Conservation (phyloP, 352 stramenopile species). For the Globisporangium iwayamae region DNA sequence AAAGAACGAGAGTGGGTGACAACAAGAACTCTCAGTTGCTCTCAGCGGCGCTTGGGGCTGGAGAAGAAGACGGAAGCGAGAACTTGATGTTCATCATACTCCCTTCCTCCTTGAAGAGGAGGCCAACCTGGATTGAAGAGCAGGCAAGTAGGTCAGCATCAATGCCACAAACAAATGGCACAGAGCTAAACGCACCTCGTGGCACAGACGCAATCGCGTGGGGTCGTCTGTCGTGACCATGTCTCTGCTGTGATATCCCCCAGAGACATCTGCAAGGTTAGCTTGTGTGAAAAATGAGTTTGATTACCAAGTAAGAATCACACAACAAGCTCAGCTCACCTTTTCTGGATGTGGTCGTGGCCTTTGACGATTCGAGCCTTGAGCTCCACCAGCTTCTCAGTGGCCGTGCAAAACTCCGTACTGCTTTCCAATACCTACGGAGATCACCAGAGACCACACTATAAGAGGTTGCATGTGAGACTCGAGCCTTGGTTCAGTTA, state of each 20-base stretch:
- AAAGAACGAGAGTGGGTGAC: neutral
- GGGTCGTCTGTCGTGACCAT: slow-evolving; percentile 4
- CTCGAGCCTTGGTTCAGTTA: neutral
- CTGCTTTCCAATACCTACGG: neutral
- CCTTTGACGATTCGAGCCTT: slow-evolving; percentile 2
- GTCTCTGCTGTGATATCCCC: slow-evolving; percentile 8
- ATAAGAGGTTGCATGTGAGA: neutral
- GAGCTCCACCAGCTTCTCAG: neutral
- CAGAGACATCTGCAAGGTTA: neutral
- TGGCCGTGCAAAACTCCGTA: neutral
- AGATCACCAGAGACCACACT: neutral
- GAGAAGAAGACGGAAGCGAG: neutral
- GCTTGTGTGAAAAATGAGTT: neutral
- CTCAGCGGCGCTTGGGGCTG: neutral
- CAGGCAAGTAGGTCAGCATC: too few species aligned
- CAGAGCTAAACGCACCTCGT: slow-evolving; percentile 8
- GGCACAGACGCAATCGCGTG: neutral
- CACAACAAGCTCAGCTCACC: neutral
- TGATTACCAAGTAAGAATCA: neutral
- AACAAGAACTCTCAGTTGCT: neutral
- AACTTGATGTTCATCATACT: slow-evolving; percentile 3
- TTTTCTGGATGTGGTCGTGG: slow-evolving; percentile 5
- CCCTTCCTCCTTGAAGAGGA: slow-evolving; percentile 37
- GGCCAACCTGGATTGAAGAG: slow-evolving; percentile 13
- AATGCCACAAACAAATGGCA: neutral